These are phyloP conservation scores for Rhizoclosmatium globosum DNA, from an alignment of 192 early-diverging fungal species.

Conservation along the genomic window DNA sequence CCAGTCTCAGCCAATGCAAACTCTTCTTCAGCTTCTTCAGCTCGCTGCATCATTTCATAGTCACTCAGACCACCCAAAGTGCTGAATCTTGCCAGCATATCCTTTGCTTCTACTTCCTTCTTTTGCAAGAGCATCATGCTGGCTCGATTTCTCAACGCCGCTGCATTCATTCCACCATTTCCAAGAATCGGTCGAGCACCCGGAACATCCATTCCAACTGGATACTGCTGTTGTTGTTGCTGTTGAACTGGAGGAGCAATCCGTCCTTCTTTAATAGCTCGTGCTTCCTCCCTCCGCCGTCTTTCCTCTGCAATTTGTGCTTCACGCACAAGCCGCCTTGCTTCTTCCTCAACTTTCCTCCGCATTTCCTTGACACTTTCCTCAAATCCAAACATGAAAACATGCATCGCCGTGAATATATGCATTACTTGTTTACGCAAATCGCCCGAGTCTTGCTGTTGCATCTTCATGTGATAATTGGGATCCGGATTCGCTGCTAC, in stretches of 20 bases:
- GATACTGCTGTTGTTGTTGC: constrained; percentile 1
- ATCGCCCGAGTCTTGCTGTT: neutral
- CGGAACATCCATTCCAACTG: neutral
- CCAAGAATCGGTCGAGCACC: neutral
- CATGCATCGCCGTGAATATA: constrained; percentile 50
- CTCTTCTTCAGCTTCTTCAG: constrained; percentile 21
- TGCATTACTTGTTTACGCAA: constrained; percentile 44
- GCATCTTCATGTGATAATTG: constrained; percentile 15
- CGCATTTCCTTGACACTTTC: constrained; percentile 51
- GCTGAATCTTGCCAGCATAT: constrained; percentile 47
- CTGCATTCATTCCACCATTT: neutral
- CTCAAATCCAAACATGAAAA: constrained; percentile 55
- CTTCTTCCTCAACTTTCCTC: constrained; percentile 49
- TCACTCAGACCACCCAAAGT: constrained; percentile 27
- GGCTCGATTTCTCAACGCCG: constrained; percentile 19
- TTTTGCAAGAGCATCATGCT: constrained; percentile 15
- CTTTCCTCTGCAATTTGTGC: constrained; percentile 24
- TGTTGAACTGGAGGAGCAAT: neutral
- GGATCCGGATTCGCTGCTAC: constrained; percentile 31
- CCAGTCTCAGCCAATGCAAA: neutral
- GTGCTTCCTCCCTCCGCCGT: constrained; percentile 37
- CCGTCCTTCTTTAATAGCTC: constrained; percentile 29
- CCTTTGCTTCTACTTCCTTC: constrained; percentile 44
- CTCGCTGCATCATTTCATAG: constrained; percentile 9
- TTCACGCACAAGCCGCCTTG: constrained; percentile 34